These are phyloP conservation scores for Trametopsis cervina DNA, from an alignment of 768 basidiomycete species.

Conservation along the genomic window DNA sequence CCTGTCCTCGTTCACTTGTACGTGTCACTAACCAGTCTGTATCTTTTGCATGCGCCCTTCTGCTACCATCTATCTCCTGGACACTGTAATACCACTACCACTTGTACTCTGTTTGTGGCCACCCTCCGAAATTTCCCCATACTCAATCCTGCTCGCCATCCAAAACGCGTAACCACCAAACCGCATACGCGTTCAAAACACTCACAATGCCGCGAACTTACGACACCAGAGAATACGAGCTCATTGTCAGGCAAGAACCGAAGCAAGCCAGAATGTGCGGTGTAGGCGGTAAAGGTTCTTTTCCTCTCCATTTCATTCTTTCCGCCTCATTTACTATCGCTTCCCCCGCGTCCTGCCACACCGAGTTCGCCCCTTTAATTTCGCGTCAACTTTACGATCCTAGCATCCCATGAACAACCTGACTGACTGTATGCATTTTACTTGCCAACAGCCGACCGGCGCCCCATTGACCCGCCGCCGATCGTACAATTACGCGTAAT, in stretches of 20 bases:
- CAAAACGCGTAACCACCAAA: no score
- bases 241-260: conserved; percentile 84
- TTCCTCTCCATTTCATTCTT: conserved; percentile 5
- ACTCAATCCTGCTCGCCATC: no score
- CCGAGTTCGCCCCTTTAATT: background rate
- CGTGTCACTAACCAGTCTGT: background rate
- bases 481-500: conserved; percentile 92
- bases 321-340: background rate
- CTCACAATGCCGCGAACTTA: conserved; percentile 10
- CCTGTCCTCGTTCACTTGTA: background rate
- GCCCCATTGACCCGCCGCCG: conserved; percentile 94
- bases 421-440: background rate
- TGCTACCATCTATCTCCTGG: background rate
- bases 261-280: conserved; percentile 91
- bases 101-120: no score
- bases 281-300: conserved; percentile 68
- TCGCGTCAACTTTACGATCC: no score
- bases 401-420: background rate
- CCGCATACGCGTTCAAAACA: background rate
- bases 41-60: background rate
- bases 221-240: conserved; percentile 68
- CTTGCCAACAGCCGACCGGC: conserved; percentile 65
- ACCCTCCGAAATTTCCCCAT: no score
- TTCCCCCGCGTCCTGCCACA: background rate
- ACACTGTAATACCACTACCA: background rate